Conservation (phyloP, 164 flowering plant genomes). For the Hamamelis virginiana region DNA sequence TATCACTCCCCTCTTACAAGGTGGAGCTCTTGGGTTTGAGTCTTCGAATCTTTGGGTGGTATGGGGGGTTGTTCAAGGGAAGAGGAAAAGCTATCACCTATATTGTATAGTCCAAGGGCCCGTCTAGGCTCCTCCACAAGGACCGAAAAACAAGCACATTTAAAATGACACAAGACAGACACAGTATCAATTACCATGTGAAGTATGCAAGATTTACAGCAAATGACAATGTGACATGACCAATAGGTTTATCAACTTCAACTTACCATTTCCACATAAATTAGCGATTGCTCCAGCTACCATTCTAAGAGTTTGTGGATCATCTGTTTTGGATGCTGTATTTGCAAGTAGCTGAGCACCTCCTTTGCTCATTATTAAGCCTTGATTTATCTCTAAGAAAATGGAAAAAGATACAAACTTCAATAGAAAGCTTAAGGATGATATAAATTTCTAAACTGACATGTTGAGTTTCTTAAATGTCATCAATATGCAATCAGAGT, state of each 20-base stretch:
- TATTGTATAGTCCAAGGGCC: no score
- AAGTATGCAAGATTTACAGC: no score
- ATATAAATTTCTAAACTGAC: not conserved
- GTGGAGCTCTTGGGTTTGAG: no score
- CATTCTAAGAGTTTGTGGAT: constrained; percentile 92
- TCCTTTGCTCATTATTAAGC: constrained; percentile 70
- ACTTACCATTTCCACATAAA: constrained; percentile 90
- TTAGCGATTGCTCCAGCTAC: constrained; percentile 96
- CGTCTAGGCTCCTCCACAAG: no score
- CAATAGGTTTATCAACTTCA: not conserved
- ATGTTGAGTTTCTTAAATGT: not conserved
- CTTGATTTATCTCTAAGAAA: constrained; percentile 67
- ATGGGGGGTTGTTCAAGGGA: no score
- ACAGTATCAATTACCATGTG: no score
- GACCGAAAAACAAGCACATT: no score
- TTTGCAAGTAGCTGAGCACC: constrained; percentile 68
- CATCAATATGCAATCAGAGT: not conserved
- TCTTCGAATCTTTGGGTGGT: no score
- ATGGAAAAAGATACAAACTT: not conserved
- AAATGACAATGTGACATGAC: no score
- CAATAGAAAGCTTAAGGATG: not conserved
- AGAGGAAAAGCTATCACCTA: no score
- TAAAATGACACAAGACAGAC: no score
- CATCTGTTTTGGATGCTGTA: constrained; percentile 65
- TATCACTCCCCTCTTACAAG: no score